These are phyloP conservation scores for Pleurozium schreberi DNA, from an alignment of 225 moss, liverwort and hornwort species.

Conservation along the genomic window DNA sequence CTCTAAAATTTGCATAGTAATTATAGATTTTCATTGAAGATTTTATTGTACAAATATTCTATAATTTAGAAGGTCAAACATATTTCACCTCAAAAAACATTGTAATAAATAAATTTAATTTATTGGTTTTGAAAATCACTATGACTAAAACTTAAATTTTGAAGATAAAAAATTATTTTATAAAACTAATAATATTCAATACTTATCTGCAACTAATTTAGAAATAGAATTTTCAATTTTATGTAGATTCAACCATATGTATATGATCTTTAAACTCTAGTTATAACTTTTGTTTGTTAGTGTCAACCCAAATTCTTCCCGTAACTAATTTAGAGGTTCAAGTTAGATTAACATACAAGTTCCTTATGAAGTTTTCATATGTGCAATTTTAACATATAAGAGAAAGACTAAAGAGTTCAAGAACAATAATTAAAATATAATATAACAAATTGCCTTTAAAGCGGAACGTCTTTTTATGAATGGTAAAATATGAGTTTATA, in stretches of 20 bases:
- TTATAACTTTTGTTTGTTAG: neutral
- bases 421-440: too few relatives aligned
- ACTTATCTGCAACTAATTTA: neutral
- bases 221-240: rapidly evolving
- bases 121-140: neutral
- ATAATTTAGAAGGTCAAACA: neutral
- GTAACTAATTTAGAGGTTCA: too few relatives aligned
- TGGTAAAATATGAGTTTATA: too few relatives aligned
- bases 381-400: too few relatives aligned
- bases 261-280: neutral
- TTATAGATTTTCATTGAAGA: neutral
- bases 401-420: too few relatives aligned
- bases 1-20: neutral
- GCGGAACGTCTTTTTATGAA: too few relatives aligned
- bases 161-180: neutral
- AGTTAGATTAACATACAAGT: too few relatives aligned
- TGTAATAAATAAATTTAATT: neutral
- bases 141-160: neutral
- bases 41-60: neutral
- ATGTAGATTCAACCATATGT: neutral
- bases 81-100: neutral
- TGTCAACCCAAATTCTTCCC: too few relatives aligned
- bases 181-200: neutral
- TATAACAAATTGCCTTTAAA: too few relatives aligned
- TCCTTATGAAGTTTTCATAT: too few relatives aligned